Evolutionary conservation across 2,329 filamentous ascomycete genomes (phyloP).

Genomic region (Talaromyces sp.): DNA sequence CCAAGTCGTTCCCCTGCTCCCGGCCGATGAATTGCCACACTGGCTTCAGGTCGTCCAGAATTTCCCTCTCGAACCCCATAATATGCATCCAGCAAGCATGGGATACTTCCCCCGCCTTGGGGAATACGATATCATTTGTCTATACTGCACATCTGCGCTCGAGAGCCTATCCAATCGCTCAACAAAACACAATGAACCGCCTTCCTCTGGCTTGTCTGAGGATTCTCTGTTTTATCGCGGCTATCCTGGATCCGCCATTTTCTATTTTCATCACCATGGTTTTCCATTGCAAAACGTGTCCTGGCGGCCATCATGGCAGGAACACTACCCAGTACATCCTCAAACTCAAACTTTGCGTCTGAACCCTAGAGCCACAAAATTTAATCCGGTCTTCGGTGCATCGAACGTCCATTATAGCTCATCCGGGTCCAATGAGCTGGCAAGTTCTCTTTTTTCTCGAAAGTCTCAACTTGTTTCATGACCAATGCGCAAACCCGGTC

Average conservation of each 20-base stretch:
- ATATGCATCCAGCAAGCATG: constrained; percentile 20
- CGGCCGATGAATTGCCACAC: constrained; percentile 39
- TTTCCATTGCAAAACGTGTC: neutral
- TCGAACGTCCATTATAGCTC: neutral
- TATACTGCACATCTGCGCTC: constrained; percentile 21
- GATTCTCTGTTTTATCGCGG: neutral
- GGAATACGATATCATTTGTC: constrained; percentile 31
- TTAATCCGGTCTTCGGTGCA: neutral
- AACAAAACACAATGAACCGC: neutral
- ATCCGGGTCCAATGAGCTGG: neutral
- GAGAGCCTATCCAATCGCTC: constrained; percentile 18
- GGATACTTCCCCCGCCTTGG: constrained; percentile 19
- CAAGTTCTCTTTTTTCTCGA: neutral
- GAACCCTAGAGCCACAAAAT: neutral
- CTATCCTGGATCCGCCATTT: neutral
- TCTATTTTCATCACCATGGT: neutral
- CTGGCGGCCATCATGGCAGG: neutral
- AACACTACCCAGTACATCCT: neutral
- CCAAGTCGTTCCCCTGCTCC: constrained; percentile 33
- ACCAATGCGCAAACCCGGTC: neutral
- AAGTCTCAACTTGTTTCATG: neutral
- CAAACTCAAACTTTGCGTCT: neutral
- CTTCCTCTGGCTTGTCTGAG: neutral
- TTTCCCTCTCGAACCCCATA: constrained; percentile 13
- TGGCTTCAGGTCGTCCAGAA: constrained; percentile 28